Evolutionary conservation across 768 basidiomycete species (phyloP), one percentile per base, ranked within the genome.

Genomic region (Hemileccinum rubropunctum): DNA sequence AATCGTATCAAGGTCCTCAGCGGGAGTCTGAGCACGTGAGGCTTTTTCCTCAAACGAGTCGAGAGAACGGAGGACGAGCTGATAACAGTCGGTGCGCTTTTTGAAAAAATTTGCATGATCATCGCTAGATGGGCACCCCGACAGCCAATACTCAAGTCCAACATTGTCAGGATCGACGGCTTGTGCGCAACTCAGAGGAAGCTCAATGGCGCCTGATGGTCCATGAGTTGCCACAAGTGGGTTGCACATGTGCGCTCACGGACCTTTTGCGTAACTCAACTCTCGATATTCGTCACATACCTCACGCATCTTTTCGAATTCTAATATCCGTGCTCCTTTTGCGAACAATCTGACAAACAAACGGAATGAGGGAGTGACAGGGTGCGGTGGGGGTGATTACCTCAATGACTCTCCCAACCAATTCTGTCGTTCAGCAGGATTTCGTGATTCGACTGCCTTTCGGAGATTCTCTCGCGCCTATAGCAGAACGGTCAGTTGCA

Each of bases 401-500:
- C 91, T 78, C 40, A 98, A 70, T 0, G 95, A 93, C 69, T 98
- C 95, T 27, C 81, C 80, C 39, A 98, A 76, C 76, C 80, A 84
- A 47, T 86, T 85, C 49, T 86, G 83, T 46, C 84, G 79, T 63
- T 98, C 94, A 1, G 73, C 70, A 4, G 80, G 76, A 65, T 84
- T 87, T 47, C 80, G 75, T 17, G 89, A 84, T 61, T 93, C 91
- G 21, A 88, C 83, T 27, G 97, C 93, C 63, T 89, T 90, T 10
- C 93, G 86, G 32, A 97, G 77, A 58, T 89, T 93, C 72, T 99
- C 97, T 64, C 91, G 87, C 2, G 95, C 95, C 91, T 95, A 56
- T 17, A 34, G 46, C 42, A 41, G 32, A 23, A 35, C 13, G 21
- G 41, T 51, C 40, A 58, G 34, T 41, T 32, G 40, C 42, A n/a